These are phyloP conservation scores for Croton laevigatus DNA, from an alignment of 441 rosid species.

Conservation along the genomic window DNA sequence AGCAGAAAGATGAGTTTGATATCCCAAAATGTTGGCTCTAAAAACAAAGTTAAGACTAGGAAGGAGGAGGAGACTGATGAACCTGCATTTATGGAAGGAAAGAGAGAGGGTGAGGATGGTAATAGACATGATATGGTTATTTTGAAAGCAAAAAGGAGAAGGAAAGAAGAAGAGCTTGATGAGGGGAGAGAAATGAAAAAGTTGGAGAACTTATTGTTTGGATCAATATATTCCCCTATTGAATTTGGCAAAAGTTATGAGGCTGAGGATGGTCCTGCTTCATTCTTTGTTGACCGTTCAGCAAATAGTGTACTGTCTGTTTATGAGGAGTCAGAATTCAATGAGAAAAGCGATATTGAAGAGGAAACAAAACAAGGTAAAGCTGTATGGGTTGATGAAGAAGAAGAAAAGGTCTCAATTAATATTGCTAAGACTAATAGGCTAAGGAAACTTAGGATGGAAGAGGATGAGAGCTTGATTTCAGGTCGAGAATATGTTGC, in stretches of 20 bases:
- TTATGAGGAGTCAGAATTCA: constrained; percentile 35
- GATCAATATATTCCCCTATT: constrained; percentile 71
- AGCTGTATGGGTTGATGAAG: constrained; percentile 89
- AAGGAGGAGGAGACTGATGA: constrained; percentile 32
- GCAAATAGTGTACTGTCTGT: constrained; percentile 32
- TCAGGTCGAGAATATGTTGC: constrained; percentile 67
- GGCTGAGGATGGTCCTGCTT: constrained; percentile 36
- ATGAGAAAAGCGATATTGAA: constrained; percentile 34
- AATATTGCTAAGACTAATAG: constrained; percentile 65
- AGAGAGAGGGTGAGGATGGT: constrained; percentile 28
- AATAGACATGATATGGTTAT: constrained; percentile 28
- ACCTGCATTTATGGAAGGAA: constrained; percentile 27
- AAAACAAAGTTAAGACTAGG: constrained; percentile 30
- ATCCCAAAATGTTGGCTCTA: constrained; percentile 51
- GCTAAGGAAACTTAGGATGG: constrained; percentile 80
- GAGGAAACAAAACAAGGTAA: constrained; percentile 39
- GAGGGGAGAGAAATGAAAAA: constrained; percentile 60
- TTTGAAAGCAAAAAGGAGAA: constrained; percentile 46
- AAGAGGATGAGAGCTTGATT: constrained; percentile 64
- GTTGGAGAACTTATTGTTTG: constrained; percentile 70
- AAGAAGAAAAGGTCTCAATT: constrained; percentile 53
- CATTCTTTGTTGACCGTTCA: constrained; percentile 57
- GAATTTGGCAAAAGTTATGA: constrained; percentile 50
- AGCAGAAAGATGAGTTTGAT: constrained; percentile 48
- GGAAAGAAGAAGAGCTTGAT: constrained; percentile 49